Conservation (phyloP, 2,329 filamentous ascomycete genomes). For the Mariannaea elegans region DNA sequence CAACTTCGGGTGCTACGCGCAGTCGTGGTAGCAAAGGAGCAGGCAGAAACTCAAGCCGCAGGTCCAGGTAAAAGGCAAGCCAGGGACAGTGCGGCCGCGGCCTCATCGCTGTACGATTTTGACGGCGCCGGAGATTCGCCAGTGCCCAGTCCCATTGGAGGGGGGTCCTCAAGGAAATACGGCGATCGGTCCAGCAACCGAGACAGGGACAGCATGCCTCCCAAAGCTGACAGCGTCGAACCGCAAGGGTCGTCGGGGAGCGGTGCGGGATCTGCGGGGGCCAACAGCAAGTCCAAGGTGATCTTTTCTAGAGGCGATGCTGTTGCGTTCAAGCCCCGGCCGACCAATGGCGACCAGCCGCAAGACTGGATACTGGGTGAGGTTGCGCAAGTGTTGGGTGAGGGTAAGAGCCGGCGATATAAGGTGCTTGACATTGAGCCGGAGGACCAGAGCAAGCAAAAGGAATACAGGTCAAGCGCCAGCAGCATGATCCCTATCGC, state of each 20-base stretch:
- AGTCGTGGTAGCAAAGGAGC: conserved; percentile 55
- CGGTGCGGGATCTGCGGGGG: conserved; percentile 36
- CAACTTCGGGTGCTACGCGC: conserved; percentile 54
- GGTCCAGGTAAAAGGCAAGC: conserved; percentile 43
- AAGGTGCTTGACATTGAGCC: conserved; percentile 83
- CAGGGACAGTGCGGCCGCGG: conserved; percentile 39
- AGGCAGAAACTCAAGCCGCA: conserved; percentile 45
- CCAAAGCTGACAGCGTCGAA: conserved; percentile 65
- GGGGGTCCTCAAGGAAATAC: conserved; percentile 45
- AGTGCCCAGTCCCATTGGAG: conserved; percentile 53
- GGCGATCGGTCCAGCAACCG: conserved; percentile 50
- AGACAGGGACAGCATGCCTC: conserved; percentile 62
- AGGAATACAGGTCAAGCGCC: conserved; percentile 75
- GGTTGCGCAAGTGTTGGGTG: conserved; percentile 77
- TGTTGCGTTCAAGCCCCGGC: conserved; percentile 72
- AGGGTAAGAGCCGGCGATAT: conserved; percentile 81
- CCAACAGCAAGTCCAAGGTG: conserved; percentile 57
- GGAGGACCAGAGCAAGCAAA: conserved; percentile 72
- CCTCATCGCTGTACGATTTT: conserved; percentile 55
- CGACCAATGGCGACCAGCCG: conserved; percentile 55
- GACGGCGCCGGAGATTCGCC: conserved; percentile 56
- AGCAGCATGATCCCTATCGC: conserved; percentile 82
- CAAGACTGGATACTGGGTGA: conserved; percentile 79
- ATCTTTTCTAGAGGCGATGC: conserved; percentile 69
- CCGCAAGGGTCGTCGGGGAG: conserved; percentile 55